Evolutionary conservation across 2,329 filamentous ascomycete genomes (phyloP), one percentile per base, ranked within the genome.

Genomic region (Colletotrichum sojae): DNA sequence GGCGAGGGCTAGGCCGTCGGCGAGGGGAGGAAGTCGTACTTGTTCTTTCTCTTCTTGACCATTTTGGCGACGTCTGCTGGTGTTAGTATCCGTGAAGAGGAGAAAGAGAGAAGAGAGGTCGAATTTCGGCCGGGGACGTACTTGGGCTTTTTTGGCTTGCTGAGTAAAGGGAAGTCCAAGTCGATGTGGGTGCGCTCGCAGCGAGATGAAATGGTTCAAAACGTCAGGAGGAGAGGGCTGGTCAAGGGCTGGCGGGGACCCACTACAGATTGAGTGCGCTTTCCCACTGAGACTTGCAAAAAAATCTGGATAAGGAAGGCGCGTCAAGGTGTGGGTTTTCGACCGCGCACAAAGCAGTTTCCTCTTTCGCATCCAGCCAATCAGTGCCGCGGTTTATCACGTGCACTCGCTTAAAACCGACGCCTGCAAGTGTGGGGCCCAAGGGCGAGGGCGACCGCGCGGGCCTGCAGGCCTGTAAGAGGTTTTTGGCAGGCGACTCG

Each of bases 31-130:
- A 40, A 69, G 59, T 80, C 85, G 78, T 84, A 89, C 87, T 91
- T 91, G 84, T 87, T 88, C 84, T 89, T 89, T 88, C 89, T 89
- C 88, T 91, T 91, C 88, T 91, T 91, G 81, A 90, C 88, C 89
- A 91, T 91, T 77, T 84, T 91, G 83, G 79, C 88, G 84, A 85
- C 88, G 80, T 86, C 84, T 86, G 79, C 63, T 70, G 66, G 61
- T 73, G 75, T 74, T 76, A 76, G 72, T 75, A 70, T 72, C 63
- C 71, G 67, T 72, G 67, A 48, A n/a, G 69, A 70, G 67, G 58
- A 58, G 48, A 66, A 71, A 71, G 65, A 60, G 54, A 70, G 71
- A 63, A 74, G 53, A 70, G 54, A 71, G 39, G 45, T 10, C 27
- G 18, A 20, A 40, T 60, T 27, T 48, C 54, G 43, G 40, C 40